Evolutionary conservation across 2,329 filamentous ascomycete genomes (phyloP), one percentile per base, ranked within the genome.

Genomic region (Bisporella sp.): DNA sequence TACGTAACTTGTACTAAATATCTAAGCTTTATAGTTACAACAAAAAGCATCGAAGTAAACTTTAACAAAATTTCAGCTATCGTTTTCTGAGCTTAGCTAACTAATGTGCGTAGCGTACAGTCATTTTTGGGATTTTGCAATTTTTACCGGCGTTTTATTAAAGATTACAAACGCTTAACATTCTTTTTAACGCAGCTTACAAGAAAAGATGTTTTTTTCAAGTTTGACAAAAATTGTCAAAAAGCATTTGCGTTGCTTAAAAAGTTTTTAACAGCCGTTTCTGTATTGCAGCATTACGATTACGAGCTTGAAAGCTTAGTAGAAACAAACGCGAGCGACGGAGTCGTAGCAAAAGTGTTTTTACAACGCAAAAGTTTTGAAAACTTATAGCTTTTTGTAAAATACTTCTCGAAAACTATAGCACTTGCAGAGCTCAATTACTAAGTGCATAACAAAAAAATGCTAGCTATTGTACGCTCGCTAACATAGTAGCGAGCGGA

Each of bases 1-100:
- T 1, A 32, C 6, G 32, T 48, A 1, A 54, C 1, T 2, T 8
- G 30, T 2, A 51, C 40, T 5, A 54, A 54, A 28, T 54, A 51
- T 33, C 31, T 54, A 7, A 45, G 48, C 1, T 51, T 47, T 39
- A 54, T 54, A 6, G 40, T 54, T 11, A 31, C 30, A 13, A 50
- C n/a, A 1, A 21, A 43, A 5, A 37, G 48, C 2, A 45, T 54
- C 7, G n/a, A 49, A 35, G 29, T 54, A 2, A 47, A 54, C 42
- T 39, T 32, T 11, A 3, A 21, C 2, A 21, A 21, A 3, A 21
- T 21, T 21, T 21, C 21, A 3, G 21, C 21, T 21, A 21, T 21
- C 3, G 3, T 3, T 21, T 21, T 3, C 21, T 21, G 21, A 3
- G 21, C 21, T 21, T 3, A 21, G 30, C 45, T 44, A 47, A 49